Percentiles rank a stretch among this genome's conserved stretches.
These are phyloP conservation scores for Hyphodiscus sp. DNA, from an alignment of 2,329 filamentous ascomycete genomes.

Conservation along the genomic window DNA sequence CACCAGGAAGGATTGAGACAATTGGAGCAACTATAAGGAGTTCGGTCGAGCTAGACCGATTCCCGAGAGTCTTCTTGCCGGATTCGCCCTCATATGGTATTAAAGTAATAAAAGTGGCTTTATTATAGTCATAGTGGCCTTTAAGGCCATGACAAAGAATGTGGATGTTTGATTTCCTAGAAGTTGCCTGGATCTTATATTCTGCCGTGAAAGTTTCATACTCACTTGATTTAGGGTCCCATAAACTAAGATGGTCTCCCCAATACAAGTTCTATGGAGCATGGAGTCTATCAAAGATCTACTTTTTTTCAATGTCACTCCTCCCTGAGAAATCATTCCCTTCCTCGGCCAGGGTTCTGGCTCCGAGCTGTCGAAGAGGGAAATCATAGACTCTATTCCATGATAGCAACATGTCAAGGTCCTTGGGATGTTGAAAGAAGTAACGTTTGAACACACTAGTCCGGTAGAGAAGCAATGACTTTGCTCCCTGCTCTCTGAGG, in stretches of 20 bases:
- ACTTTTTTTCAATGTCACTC: constrained; percentile 15
- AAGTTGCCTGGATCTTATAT: constrained; percentile 8
- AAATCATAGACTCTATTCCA: constrained; percentile 10
- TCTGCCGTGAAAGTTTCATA: constrained; percentile 9
- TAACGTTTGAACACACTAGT: constrained; percentile 13
- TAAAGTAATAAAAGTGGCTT: no score
- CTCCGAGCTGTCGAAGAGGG: constrained; percentile 11
- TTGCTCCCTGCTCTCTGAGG: constrained; percentile 7
- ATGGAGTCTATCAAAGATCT: constrained; percentile 16
- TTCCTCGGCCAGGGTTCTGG: constrained; percentile 6
- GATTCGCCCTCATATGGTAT: no score
- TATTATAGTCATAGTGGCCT: no score
- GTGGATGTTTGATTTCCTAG: constrained; percentile 10
- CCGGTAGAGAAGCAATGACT: constrained; percentile 13
- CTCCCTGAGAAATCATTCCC: constrained; percentile 16
- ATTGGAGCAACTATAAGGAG: no score
- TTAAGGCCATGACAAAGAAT: constrained; percentile 14
- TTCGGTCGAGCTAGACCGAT: no score
- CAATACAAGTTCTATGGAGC: constrained; percentile 5
- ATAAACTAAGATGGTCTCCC: constrained; percentile 11
- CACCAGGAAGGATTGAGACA: constrained; percentile 7
- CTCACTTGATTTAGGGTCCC: constrained; percentile 7
- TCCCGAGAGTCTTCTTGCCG: no score
- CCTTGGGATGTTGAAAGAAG: constrained; percentile 12
- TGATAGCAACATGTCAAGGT: constrained; percentile 10